A percentile compares a stretch with the other conserved stretches of the same genome.
These are phyloP conservation scores for Hanseniaspora guilliermondii DNA, from an alignment of 805 yeast genomes.

Conservation along the genomic window DNA sequence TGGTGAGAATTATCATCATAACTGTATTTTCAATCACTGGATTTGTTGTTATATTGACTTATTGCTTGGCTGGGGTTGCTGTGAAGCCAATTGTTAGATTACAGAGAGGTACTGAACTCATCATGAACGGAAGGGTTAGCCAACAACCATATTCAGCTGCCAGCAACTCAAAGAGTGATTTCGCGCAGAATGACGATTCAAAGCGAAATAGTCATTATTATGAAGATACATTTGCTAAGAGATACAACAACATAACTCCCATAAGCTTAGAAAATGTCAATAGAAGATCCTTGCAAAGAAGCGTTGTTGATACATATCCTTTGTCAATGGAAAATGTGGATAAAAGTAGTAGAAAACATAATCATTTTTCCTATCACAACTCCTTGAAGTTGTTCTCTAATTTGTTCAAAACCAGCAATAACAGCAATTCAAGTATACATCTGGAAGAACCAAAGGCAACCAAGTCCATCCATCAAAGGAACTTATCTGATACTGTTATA, in stretches of 20 bases:
- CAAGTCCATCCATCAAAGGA: neutral
- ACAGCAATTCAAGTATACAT: neutral
- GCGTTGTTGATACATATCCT: neutral
- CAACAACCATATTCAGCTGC: neutral
- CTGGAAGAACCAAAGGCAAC: neutral
- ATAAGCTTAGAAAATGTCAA: neutral
- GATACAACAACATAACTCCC: neutral
- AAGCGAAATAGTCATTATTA: neutral
- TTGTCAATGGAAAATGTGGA: neutral
- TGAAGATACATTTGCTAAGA: neutral
- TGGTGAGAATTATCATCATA: conserved; percentile 61
- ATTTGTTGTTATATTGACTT: conserved; percentile 57
- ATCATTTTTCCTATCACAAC: neutral
- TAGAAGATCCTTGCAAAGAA: conserved; percentile 1
- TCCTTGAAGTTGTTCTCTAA: neutral
- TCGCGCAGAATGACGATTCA: neutral
- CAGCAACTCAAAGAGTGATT: neutral
- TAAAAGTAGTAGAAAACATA: neutral
- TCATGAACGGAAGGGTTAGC: conserved; percentile 33
- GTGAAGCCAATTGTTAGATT: conserved; percentile 70
- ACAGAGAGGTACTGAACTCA: conserved; percentile 65
- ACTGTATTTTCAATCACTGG: conserved; percentile 66
- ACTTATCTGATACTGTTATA: neutral
- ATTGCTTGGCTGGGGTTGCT: conserved; percentile 74
- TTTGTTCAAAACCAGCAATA: neutral